Percentiles rank a stretch among this genome's conserved stretches.
Evolutionary conservation across 139 green algal species (phyloP).

Genomic region (Micromonas commoda): DNA sequence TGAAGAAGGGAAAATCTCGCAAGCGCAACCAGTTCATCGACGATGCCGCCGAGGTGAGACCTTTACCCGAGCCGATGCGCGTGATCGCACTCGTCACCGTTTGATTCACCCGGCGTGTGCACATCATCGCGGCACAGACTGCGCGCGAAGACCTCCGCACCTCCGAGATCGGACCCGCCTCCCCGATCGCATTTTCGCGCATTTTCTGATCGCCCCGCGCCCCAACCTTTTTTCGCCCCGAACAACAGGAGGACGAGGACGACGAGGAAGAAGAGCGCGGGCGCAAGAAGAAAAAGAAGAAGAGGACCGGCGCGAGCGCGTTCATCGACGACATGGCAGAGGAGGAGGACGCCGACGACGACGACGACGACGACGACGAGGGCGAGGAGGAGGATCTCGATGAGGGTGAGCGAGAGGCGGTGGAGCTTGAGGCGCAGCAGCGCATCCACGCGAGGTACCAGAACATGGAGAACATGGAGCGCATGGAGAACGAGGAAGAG

Average conservation of each 20-base stretch:
- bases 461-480: conserved; percentile 37
- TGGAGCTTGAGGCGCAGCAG: conserved; percentile 36
- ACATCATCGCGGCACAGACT: no score
- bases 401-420: conserved; percentile 49
- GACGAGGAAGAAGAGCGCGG: conserved; percentile 17
- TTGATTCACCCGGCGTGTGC: no score
- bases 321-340: conserved; percentile 88
- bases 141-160: no score
- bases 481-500: conserved; percentile 74
- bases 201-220: no score
- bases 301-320: conserved; percentile 37
- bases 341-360: conserved; percentile 75
- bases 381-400: conserved; percentile 68
- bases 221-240: no score
- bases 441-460: conserved; percentile 30
- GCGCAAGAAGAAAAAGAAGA: conserved; percentile 34
- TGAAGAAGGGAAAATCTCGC: conserved; percentile 1
- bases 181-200: no score
- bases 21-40: conserved; percentile 23
- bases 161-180: no score
- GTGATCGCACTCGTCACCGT: no score
- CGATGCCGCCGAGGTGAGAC: conserved; percentile 23
- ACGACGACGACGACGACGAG: conserved; percentile 69
- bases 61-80: no score
- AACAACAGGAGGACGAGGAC: no score